Base-by-base conservation (phyloP, 1,284 basidiomycete species). In the Testicularia cyperi region DNA sequence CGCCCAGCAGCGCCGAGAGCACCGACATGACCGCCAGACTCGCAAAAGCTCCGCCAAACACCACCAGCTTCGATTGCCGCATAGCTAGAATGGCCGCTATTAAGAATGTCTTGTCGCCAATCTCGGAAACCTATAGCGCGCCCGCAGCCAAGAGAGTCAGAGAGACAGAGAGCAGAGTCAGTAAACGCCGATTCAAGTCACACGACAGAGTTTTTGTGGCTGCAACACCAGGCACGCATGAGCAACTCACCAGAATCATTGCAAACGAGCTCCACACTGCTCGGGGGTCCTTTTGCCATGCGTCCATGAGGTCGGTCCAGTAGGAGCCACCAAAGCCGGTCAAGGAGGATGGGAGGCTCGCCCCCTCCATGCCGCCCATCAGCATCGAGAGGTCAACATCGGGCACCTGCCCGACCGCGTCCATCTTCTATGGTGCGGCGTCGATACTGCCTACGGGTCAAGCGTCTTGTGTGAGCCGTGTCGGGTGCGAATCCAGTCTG, bases 101-200 rank as follows among this genome's bases (percentile, higher is more conserved):
- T 52, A 98, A 85, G 77, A 98, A 98, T 0, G 94, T 98, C 79
- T 97, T 97, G 85, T 98, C 95, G 34, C 94, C 92, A 60, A 80
- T 76, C 54, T 80, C 78, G 13, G 77, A 78, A 26, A 79, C 73
- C 69, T 71, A 41, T 20, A 24, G 2, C 6, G 26, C 15, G 22
- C 12, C 4, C 9, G 22, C 14, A 15, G 18, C 27, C n/a, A 14
- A 21, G 27, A 26, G 21, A n/a, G 16, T 31, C 3, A 26, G 24
- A 5, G 13, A 31, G 19, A 16, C 23, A 15, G 31, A 20, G 26
- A 14, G 25, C 13, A 21, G 9, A 22, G 15, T n/a, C n/a, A n/a
- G n/a, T n/a, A n/a, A n/a, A n/a, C n/a, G n/a, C n/a, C n/a, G n/a
- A n/a, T n/a, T n/a, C n/a, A n/a, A n/a, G n/a, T n/a, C n/a, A n/a